These are phyloP conservation scores for Plantago major DNA, from an alignment of 257 asterid genomes.

Conservation along the genomic window DNA sequence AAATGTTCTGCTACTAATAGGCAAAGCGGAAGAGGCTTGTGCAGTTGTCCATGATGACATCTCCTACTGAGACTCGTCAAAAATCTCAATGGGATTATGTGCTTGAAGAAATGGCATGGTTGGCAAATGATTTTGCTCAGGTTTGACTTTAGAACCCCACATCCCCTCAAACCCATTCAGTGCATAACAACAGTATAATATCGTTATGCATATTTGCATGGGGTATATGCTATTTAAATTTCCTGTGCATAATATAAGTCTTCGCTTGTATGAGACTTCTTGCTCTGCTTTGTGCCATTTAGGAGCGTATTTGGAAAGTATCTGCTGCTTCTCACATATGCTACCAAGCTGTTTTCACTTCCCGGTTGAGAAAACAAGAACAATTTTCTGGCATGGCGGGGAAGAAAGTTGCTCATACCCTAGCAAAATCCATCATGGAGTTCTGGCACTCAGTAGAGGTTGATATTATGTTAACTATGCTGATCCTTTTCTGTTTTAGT, in stretches of 20 bases:
- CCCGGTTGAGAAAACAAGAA: conserved; percentile 43
- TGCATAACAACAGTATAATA: background rate
- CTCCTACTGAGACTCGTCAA: conserved; percentile 31
- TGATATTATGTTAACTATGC: conserved; percentile 10
- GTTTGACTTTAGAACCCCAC: conserved; percentile 30
- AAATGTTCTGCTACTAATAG: conserved; percentile 47
- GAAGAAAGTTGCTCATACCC: conserved; percentile 53
- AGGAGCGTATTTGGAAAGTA: conserved; percentile 93
- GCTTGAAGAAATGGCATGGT: conserved; percentile 96
- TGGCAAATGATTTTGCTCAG: conserved; percentile 99
- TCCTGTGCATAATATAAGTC: background rate
- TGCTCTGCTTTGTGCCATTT: conserved; percentile 16
- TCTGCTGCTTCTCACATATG: conserved; percentile 65
- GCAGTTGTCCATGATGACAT: conserved; percentile 49
- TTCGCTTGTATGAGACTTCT: conserved; percentile 12
- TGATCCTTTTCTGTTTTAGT: background rate
- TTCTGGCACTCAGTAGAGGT: conserved; percentile 87
- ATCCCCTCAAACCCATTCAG: background rate
- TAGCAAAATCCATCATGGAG: conserved; percentile 71
- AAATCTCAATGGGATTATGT: conserved; percentile 91
- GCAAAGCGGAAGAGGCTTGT: conserved; percentile 75
- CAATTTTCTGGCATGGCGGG: conserved; percentile 38
- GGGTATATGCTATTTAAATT: conserved; percentile 1
- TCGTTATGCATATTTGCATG: background rate
- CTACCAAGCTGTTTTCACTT: conserved; percentile 49